phyloP scores from a whole-genome alignment of 2,329 filamentous ascomycete genomes.

The Arthrobotrys entomopaga region DNA sequence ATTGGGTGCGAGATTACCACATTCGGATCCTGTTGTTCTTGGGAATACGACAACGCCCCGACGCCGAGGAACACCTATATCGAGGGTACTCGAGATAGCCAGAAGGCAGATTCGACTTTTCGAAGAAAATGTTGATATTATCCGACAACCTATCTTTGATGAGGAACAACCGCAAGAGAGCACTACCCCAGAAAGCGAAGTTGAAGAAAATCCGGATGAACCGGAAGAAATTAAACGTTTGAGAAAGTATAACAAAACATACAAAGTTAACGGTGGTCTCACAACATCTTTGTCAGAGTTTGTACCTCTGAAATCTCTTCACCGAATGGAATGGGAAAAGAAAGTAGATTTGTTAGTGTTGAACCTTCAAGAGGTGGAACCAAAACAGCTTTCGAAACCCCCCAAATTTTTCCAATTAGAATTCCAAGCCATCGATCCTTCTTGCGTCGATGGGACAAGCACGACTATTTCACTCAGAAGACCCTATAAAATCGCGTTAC shows the following conservation, averaged over 20 bases:
- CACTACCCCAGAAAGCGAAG: neutral
- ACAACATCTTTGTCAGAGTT: conserved; percentile 57
- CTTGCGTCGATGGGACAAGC: conserved; percentile 47
- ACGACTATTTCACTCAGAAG: conserved; percentile 55
- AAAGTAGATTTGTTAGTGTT: conserved; percentile 58
- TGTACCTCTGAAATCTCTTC: conserved; percentile 51
- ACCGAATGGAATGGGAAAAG: conserved; percentile 55
- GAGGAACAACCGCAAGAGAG: neutral
- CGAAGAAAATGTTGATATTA: neutral
- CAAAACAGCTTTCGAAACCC: conserved; percentile 47
- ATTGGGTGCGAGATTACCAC: neutral
- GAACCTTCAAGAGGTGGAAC: conserved; percentile 51
- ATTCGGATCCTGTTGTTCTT: conserved; percentile 15
- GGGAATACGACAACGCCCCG: conserved; percentile 6
- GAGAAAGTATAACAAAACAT: conserved; percentile 22
- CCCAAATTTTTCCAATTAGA: conserved; percentile 56
- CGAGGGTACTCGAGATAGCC: conserved; percentile 16
- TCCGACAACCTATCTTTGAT: neutral
- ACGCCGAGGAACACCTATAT: conserved; percentile 11
- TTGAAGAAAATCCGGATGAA: conserved; percentile 22
- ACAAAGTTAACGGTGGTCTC: conserved; percentile 24
- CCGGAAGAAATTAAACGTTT: conserved; percentile 28
- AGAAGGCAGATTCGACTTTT: neutral
- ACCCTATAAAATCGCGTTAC: conserved; percentile 57
- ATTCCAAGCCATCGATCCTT: conserved; percentile 57